These are phyloP conservation scores for Phytopythium montanum DNA, from an alignment of 352 stramenopile genomes.

Conservation along the genomic window DNA sequence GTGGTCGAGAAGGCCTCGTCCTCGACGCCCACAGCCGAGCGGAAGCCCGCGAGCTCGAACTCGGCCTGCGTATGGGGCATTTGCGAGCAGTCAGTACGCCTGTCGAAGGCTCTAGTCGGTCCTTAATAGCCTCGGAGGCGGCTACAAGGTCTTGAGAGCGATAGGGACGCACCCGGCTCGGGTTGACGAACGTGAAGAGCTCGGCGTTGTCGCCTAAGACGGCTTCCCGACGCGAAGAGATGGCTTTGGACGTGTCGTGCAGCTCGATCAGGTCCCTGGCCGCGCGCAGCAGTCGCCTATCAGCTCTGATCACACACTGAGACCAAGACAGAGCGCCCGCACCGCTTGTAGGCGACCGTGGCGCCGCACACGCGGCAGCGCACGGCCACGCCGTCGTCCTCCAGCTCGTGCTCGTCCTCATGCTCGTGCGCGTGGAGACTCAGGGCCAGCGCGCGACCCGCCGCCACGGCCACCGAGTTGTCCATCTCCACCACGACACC, in stretches of 20 bases:
- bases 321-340: neutral
- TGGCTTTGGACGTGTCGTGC: conserved; percentile 69
- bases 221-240: conserved; percentile 44
- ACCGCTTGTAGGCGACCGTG: conserved; percentile 64
- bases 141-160: too few relatives aligned
- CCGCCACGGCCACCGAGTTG: conserved; percentile 1
- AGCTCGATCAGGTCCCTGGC: conserved; percentile 66
- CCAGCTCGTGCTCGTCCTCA: conserved; percentile 10
- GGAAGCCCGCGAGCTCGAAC: conserved; percentile 77
- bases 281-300: neutral
- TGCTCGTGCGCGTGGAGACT: conserved; percentile 15
- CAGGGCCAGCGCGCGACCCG: conserved; percentile 1
- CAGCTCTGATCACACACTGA: neutral
- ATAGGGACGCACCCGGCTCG: conserved; percentile 39
- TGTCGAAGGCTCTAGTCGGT: too few relatives aligned
- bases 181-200: conserved; percentile 79
- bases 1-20: conserved; percentile 65
- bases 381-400: conserved; percentile 35
- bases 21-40: conserved; percentile 48
- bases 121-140: too few relatives aligned
- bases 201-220: conserved; percentile 46
- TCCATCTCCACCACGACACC: conserved; percentile 1
- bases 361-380: conserved; percentile 80
- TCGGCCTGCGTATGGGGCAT: conserved; percentile 37
- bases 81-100: neutral